phyloP scores from a whole-genome alignment of 1,284 basidiomycete genomes.

The Malassezia vespertilionis region DNA sequence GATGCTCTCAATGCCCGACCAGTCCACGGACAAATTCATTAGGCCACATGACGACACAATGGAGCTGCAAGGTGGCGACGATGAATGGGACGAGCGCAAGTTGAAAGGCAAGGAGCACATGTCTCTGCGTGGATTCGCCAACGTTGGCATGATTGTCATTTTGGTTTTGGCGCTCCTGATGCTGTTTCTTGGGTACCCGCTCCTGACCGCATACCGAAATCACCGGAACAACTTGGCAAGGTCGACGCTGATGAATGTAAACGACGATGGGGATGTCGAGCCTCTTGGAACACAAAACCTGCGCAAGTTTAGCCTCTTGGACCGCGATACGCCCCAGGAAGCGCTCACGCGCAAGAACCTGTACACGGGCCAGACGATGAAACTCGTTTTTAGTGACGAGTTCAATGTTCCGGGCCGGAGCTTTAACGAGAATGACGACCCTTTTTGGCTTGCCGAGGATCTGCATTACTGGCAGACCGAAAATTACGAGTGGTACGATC shows the following conservation, averaged over 20 bases:
- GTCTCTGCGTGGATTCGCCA: conserved; percentile 31
- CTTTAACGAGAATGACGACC: conserved; percentile 43
- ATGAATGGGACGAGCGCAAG: conserved; percentile 15
- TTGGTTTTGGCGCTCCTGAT: conserved; percentile 31
- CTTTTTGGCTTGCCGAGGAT: conserved; percentile 47
- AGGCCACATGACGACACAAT: conserved; percentile 4
- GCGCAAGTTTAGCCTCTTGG: conserved; percentile 23
- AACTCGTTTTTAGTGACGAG: conserved; percentile 42
- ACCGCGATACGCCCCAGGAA: conserved; percentile 30
- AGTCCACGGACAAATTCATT: background rate
- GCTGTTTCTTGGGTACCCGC: conserved; percentile 44
- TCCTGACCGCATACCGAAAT: conserved; percentile 15
- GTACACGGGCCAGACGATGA: conserved; percentile 22
- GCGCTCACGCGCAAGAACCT: conserved; percentile 16
- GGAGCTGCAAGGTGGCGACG: conserved; percentile 4
- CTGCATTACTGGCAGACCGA: conserved; percentile 35
- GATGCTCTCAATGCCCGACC: conserved; percentile 2
- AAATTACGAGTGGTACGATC: conserved; percentile 40
- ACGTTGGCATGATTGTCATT: conserved; percentile 28
- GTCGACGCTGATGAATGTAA: background rate
- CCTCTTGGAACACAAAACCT: background rate
- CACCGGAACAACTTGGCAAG: background rate
- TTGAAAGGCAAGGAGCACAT: background rate
- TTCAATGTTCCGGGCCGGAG: conserved; percentile 34
- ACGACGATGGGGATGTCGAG: background rate